These are phyloP conservation scores for Globisporangium irregulare DNA, from an alignment of 352 stramenopile genomes.

Conservation along the genomic window DNA sequence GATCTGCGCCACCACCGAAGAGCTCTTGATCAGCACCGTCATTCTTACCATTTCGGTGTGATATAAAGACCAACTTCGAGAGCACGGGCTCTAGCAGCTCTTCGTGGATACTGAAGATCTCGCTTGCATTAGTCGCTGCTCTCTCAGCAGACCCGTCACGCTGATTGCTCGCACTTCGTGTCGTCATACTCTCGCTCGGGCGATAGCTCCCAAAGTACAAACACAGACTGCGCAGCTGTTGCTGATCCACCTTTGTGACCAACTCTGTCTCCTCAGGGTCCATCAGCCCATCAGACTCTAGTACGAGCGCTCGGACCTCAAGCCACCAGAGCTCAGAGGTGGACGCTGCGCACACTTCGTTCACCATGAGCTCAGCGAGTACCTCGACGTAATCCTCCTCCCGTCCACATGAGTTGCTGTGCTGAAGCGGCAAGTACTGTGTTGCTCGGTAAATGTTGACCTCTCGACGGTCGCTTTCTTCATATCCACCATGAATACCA, in stretches of 20 bases:
- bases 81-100: constrained; percentile 47
- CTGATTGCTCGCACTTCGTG: neutral
- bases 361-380: constrained; percentile 42
- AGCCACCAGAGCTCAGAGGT: constrained; percentile 67
- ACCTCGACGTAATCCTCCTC: constrained; percentile 1
- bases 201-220: constrained; percentile 48
- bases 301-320: constrained; percentile 34
- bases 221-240: constrained; percentile 34
- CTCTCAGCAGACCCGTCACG: neutral
- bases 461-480: constrained; percentile 23
- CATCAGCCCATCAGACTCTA: constrained; percentile 20
- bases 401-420: neutral
- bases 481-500: constrained; percentile 4
- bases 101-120: constrained; percentile 56
- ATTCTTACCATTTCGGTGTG: neutral
- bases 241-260: constrained; percentile 32
- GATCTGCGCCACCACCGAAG: neutral
- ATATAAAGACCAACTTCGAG: constrained; percentile 23
- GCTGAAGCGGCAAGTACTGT: constrained; percentile 22
- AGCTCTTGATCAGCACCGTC: neutral
- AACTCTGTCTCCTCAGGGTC: constrained; percentile 3
- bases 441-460: constrained; percentile 54
- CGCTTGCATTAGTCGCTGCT: constrained; percentile 7
- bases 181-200: constrained; percentile 36
- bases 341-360: constrained; percentile 47